These are phyloP conservation scores for Aspergillus sp. DNA, from an alignment of 2,329 filamentous ascomycete genomes.

Conservation along the genomic window DNA sequence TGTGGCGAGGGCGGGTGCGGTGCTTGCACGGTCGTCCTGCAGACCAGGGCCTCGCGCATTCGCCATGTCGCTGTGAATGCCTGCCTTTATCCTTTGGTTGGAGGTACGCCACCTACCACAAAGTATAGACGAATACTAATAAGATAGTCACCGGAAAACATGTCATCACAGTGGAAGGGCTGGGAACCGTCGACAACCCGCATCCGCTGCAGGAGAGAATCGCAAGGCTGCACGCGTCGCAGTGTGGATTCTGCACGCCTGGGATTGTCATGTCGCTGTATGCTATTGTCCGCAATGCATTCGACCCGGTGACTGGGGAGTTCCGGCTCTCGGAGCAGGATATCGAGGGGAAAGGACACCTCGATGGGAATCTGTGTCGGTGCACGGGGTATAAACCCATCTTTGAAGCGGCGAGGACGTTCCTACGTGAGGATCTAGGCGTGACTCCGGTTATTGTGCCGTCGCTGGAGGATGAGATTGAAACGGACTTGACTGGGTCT, in stretches of 20 bases:
- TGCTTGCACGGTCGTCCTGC: conserved; percentile 48
- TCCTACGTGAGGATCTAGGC: conserved; percentile 54
- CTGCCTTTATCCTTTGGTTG: conserved; percentile 87
- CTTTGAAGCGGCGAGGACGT: conserved; percentile 69
- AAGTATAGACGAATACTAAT: too few species aligned
- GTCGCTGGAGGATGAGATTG: too few species aligned
- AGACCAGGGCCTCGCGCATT: neutral
- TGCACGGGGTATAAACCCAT: conserved; percentile 96
- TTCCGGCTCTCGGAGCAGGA: conserved; percentile 65
- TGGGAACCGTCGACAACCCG: conserved; percentile 81
- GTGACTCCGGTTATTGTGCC: conserved; percentile 68
- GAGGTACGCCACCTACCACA: too few species aligned
- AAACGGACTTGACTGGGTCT: too few species aligned
- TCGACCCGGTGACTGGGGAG: conserved; percentile 48
- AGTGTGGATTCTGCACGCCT: conserved; percentile 94
- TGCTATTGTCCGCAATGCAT: conserved; percentile 74
- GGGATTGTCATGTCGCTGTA: conserved; percentile 95
- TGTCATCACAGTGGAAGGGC: conserved; percentile 95
- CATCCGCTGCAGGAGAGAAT: conserved; percentile 91
- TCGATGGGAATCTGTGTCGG: conserved; percentile 92
- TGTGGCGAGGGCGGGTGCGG: conserved; percentile 97
- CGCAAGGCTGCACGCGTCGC: conserved; percentile 85
- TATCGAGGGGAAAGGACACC: conserved; percentile 83
- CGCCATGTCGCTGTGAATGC: conserved; percentile 98
- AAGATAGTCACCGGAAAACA: conserved; percentile 85